Percentiles rank a stretch among this genome's conserved stretches.
Conservation (phyloP, 2,329 filamentous ascomycete species). For the Aaosphaeria arxii region DNA sequence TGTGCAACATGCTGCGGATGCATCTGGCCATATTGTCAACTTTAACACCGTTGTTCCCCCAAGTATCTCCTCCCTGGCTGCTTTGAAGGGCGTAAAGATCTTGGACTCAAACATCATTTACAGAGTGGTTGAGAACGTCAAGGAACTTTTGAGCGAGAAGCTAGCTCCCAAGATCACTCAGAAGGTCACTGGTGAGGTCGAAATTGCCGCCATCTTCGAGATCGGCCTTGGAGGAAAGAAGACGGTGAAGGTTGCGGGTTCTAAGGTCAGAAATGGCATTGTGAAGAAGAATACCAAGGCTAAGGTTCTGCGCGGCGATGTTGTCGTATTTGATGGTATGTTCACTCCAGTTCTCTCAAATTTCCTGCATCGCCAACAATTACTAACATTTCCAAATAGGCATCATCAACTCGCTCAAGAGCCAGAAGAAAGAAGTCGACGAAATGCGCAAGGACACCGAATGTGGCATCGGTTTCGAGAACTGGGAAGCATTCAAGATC, state of each 20-base stretch:
- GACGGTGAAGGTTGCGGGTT: slow-evolving; percentile 78
- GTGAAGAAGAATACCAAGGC: slow-evolving; percentile 64
- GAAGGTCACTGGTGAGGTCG: slow-evolving; percentile 81
- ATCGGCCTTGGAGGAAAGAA: slow-evolving; percentile 74
- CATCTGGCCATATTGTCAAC: slow-evolving; percentile 73
- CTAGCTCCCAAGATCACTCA: slow-evolving; percentile 65
- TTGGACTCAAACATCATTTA: slow-evolving; percentile 88
- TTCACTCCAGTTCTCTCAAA: slow-evolving; percentile 11
- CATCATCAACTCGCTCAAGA: slow-evolving; percentile 76
- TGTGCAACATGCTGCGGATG: slow-evolving; percentile 78
- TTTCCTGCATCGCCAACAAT: neutral
- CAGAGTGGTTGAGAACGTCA: slow-evolving; percentile 71
- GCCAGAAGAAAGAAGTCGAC: slow-evolving; percentile 84
- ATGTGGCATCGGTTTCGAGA: slow-evolving; percentile 83
- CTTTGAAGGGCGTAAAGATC: slow-evolving; percentile 69
- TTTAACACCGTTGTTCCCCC: slow-evolving; percentile 76
- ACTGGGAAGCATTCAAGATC: slow-evolving; percentile 72
- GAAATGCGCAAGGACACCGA: slow-evolving; percentile 93
- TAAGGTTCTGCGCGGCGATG: slow-evolving; percentile 67
- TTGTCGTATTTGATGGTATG: slow-evolving; percentile 80
- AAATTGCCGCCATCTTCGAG: slow-evolving; percentile 77
- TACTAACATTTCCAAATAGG: slow-evolving; percentile 52
- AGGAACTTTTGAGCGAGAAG: slow-evolving; percentile 63
- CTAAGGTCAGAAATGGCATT: slow-evolving; percentile 77
- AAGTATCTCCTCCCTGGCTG: slow-evolving; percentile 67